Base-by-base conservation (phyloP, 495 filamentous ascomycete species). In the Penicillium simplicissimum region DNA sequence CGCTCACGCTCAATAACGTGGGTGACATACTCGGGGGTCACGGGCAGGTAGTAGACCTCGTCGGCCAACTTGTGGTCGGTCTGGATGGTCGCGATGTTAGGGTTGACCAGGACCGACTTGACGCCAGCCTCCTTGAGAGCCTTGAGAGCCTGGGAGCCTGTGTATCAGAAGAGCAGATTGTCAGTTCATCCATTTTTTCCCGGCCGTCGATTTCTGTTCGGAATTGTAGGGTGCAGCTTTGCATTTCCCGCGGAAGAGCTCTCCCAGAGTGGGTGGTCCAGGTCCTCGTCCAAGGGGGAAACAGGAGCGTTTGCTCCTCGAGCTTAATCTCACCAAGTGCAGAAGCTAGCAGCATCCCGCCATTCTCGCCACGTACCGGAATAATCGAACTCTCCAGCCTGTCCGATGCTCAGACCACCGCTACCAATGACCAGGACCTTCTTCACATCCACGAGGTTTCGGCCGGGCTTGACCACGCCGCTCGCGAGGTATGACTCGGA, bases 31-130 rank as follows among this genome's bases (percentile, higher is more conserved):
- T 97, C 93, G 42, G 93, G 91, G 28, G 93, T 98, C 51, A 98
- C 95, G 10, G 94, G 94, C 2, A 97, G 87, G 81, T 97, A 98
- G 79, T 97, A 98, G 58, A 98, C 91, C 76, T 97, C 95, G 67
- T 98, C 94, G 10, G 94, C 94, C 53, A 98, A 84, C 64, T 96
- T 96, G 80, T 97, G 96, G 25, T 96, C 94, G 37, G 94, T 98
- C 76, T 98, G 94, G 68, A 98, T 98, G 31, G 94, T 98, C 38
- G 94, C 94, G 67, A 98, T 98, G 74, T 98, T 98, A 49, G 94
- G 95, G 76, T 98, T 98, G 80, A 98, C 93, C 57, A 98, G 86
- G 60, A 98, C 88, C 3, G 95, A 96, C 66, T 91, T 88, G 62
- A 98, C 93, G 61, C 90, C 90, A 65, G 96, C 94, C 76, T 97